phyloP scores from a whole-genome alignment of 106 monocot genomes.

The Phalaenopsis aphrodite region DNA sequence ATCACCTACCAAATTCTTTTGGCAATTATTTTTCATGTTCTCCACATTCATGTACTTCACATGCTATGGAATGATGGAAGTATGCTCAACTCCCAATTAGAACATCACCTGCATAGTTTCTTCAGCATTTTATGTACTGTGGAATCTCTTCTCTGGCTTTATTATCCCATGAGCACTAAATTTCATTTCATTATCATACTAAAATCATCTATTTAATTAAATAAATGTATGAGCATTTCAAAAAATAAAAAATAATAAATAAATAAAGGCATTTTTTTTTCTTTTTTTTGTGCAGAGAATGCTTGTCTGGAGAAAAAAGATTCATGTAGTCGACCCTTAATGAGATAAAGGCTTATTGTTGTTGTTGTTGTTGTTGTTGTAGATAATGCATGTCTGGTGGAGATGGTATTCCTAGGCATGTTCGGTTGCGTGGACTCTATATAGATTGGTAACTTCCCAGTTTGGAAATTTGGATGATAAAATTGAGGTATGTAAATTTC shows the following conservation, averaged over 20 bases:
- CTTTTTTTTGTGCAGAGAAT: conserved; percentile 12
- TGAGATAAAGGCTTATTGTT: too few species aligned
- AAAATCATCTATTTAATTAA: too few species aligned
- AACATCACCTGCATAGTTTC: background rate
- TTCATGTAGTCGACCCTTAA: too few species aligned
- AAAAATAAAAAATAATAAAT: too few species aligned
- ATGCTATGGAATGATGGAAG: conserved; percentile 11
- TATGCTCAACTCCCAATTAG: background rate
- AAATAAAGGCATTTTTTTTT: background rate
- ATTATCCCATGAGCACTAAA: background rate
- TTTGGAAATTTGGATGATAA: background rate
- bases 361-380: too few species aligned
- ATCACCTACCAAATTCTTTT: conserved; percentile 15
- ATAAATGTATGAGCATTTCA: too few species aligned
- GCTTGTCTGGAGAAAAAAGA: too few species aligned
- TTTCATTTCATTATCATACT: background rate
- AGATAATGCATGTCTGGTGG: too few species aligned
- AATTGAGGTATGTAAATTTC: background rate
- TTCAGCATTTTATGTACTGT: background rate
- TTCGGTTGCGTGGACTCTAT: background rate
- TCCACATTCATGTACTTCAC: conserved; percentile 17
- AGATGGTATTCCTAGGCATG: background rate
- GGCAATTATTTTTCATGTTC: conserved; percentile 17
- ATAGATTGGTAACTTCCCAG: background rate
- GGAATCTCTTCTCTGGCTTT: background rate